Base-by-base conservation (phyloP, 2,329 filamentous ascomycete genomes). In the Pseudofabraea citricarpa region DNA sequence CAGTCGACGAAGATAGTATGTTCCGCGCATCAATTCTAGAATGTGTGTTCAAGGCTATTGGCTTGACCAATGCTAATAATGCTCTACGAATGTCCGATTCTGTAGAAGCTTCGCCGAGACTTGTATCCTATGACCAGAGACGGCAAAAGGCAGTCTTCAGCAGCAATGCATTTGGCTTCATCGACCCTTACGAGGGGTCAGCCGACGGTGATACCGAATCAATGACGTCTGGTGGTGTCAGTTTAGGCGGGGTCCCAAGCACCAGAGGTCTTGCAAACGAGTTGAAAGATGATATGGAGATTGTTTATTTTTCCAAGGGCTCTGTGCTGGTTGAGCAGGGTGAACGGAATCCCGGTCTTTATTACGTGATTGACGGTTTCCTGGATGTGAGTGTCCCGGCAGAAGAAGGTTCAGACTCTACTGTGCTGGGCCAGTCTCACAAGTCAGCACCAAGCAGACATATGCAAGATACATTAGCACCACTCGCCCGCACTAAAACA, bases 301-400 rank as follows among this genome's bases (percentile, higher is more conserved):
- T 98, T 52, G 93, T 98, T 5, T 97, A 87, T 68, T 98, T 98
- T 53, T 91, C 90, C 0, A 88, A 97, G 62, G 90, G 87, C 2
- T 91, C 93, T 2, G 86, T 98, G 1, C 74, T 98, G 13, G 90
- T 98, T 0, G 93, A 98, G 59, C 90, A 97, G 67, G 91, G 93
- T 8, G 93, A 98, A 63, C 79, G 93, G n/a, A 95, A 94, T 55
- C 93, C 93, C 0, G 93, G 93, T 0, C 64, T 98, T 1, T 98
- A 98, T 67, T 98, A 98, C 64, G 91, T 98, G 3, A 86, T 98
- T 39, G 93, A 98, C 62, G 93, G 93, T 0, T 98, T 98, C 56
- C 70, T 98, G 26, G 93, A 98, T 57, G 90, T 97, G 33, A 90
- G 89, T 48, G 84, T 94, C n/a, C 83, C 87, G 2, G 71, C 79